Evolutionary conservation across 805 yeast species (phyloP).

Genomic region (Isabelozyma rhagii): DNA sequence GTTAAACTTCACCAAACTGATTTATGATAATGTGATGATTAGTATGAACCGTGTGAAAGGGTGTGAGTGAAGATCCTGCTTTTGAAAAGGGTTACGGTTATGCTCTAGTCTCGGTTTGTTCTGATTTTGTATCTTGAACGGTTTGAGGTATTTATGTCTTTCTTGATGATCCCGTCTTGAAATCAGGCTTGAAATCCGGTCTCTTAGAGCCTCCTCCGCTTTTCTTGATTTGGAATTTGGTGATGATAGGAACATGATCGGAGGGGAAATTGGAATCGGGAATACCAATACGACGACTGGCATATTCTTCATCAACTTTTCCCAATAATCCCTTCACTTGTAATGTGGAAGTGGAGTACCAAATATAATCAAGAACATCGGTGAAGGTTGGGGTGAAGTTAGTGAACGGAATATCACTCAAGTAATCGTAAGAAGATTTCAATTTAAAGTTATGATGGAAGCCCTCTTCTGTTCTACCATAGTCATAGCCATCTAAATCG

Average conservation of each 20-base stretch:
- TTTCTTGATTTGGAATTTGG: slow-evolving; percentile 71
- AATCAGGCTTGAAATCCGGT: slow-evolving; percentile 45
- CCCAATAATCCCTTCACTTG: slow-evolving; percentile 86
- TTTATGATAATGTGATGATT: not conserved
- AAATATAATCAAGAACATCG: slow-evolving; percentile 90
- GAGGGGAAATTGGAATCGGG: slow-evolving; percentile 94
- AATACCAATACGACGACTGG: slow-evolving; percentile 77
- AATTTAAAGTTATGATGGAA: slow-evolving; percentile 77
- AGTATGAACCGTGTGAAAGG: not conserved
- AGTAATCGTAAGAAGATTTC: slow-evolving; percentile 77
- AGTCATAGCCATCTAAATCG: slow-evolving; percentile 83
- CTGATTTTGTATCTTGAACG: not conserved
- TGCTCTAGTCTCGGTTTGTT: too few species aligned
- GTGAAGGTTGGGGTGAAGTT: slow-evolving; percentile 92
- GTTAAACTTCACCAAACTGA: not conserved
- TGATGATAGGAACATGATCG: slow-evolving; percentile 86
- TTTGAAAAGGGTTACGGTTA: too few species aligned
- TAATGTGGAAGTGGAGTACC: slow-evolving; percentile 84
- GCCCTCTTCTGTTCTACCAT: slow-evolving; percentile 89
- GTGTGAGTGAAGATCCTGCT: too few species aligned
- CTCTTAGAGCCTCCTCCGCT: slow-evolving; percentile 23
- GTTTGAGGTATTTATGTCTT: slow-evolving; percentile 24
- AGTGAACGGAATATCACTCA: slow-evolving; percentile 92
- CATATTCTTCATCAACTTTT: slow-evolving; percentile 74
- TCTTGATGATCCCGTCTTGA: slow-evolving; percentile 38